These are phyloP conservation scores for Phytophthora idaei DNA, from an alignment of 352 stramenopile genomes.

Conservation along the genomic window DNA sequence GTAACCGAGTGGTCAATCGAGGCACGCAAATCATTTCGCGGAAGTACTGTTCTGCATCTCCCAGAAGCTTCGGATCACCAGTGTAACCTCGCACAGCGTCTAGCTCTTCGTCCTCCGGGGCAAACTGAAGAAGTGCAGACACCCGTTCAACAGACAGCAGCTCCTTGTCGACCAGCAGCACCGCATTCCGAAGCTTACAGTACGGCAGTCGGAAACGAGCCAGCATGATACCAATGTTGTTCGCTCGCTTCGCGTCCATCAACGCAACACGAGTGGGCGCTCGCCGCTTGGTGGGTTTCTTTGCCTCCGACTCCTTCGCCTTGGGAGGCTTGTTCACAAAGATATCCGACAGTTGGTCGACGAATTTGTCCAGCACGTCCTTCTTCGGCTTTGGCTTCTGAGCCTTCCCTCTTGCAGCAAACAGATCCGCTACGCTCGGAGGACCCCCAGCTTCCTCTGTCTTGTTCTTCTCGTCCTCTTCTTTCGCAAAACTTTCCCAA, in stretches of 20 bases:
- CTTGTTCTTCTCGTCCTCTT: slow-evolving; percentile 33
- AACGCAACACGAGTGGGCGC: slow-evolving; percentile 75
- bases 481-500: slow-evolving; percentile 69
- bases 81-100: slow-evolving; percentile 67
- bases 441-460: slow-evolving; percentile 13
- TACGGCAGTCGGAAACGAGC: slow-evolving; percentile 85
- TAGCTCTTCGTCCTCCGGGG: slow-evolving; percentile 72
- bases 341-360: slow-evolving; percentile 69
- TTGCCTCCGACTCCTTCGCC: slow-evolving; percentile 48
- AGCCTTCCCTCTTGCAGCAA: slow-evolving; percentile 38
- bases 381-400: slow-evolving; percentile 36
- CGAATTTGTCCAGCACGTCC: slow-evolving; percentile 66
- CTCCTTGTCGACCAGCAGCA: slow-evolving; percentile 83
- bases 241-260: slow-evolving; percentile 84
- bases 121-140: slow-evolving; percentile 79
- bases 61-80: slow-evolving; percentile 73
- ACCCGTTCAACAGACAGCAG: slow-evolving; percentile 75
- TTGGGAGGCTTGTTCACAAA: slow-evolving; percentile 86
- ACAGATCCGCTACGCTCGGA: slow-evolving; percentile 44
- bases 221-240: slow-evolving; percentile 90
- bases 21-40: slow-evolving; percentile 68
- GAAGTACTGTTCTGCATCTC: slow-evolving; percentile 86
- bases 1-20: slow-evolving; percentile 64
- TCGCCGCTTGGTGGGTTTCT: slow-evolving; percentile 67
- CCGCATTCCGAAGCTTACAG: slow-evolving; percentile 72